Evolutionary conservation across 2,329 filamentous ascomycete species (phyloP).

Genomic region (Lachnellula suecica): DNA sequence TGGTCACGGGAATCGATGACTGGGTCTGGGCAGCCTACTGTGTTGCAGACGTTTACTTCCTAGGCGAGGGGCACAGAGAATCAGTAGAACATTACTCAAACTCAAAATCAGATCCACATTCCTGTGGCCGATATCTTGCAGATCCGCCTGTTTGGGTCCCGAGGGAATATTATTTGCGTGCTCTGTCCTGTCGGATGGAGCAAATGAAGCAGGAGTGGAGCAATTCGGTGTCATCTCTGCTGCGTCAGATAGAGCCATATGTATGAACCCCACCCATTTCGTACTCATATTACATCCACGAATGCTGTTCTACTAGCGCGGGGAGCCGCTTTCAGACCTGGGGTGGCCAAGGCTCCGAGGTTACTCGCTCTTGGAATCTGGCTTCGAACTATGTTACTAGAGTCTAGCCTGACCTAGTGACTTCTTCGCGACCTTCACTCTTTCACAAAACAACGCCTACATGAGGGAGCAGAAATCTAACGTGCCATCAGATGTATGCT

Average conservation of each 20-base stretch:
- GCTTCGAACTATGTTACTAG: no score
- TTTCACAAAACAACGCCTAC: no score
- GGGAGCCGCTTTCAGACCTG: no score
- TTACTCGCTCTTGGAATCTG: no score
- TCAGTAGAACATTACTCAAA: background rate
- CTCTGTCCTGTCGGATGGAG: constrained; percentile 7
- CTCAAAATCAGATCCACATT: constrained; percentile 10
- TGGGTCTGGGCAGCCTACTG: constrained; percentile 14
- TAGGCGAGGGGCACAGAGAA: constrained; percentile 1
- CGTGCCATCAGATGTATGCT: background rate
- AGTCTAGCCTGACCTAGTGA: no score
- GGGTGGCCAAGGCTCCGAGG: no score
- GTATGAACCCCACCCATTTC: background rate
- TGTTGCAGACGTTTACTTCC: constrained; percentile 14
- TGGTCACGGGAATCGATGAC: constrained; percentile 12
- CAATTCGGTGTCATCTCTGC: constrained; percentile 6
- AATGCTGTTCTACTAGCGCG: no score
- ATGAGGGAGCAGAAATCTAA: no score
- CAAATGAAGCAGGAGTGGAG: constrained; percentile 14
- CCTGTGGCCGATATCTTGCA: constrained; percentile 1
- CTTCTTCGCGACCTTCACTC: no score
- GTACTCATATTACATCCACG: background rate
- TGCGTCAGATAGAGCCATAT: constrained; percentile 8
- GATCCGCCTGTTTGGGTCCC: constrained; percentile 10
- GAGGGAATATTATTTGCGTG: constrained; percentile 8